Evolutionary conservation across 1,284 basidiomycete species (phyloP).

Genomic region (Ganoderma multipileum): DNA sequence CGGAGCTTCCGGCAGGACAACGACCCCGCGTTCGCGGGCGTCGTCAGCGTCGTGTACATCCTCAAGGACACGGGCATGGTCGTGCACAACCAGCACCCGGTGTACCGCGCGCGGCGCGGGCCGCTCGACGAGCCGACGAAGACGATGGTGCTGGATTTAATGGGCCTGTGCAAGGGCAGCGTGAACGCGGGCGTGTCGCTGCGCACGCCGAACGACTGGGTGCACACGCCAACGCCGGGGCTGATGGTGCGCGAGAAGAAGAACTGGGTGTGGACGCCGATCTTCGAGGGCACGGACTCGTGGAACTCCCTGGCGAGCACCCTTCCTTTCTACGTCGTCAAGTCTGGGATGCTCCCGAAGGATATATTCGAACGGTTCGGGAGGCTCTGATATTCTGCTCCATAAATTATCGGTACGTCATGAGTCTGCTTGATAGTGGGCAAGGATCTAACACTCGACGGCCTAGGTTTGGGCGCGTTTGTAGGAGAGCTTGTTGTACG

Average conservation of each 20-base stretch:
- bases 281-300: not conserved
- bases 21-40: conserved; percentile 6
- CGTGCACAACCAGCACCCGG: conserved; percentile 13
- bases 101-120: conserved; percentile 3
- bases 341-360: conserved; percentile 1
- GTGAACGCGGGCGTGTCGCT: conserved; percentile 2
- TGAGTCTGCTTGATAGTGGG: not conserved
- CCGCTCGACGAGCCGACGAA: conserved; percentile 1
- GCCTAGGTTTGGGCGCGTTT: not conserved
- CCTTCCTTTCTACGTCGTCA: not conserved
- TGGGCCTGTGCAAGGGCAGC: conserved; percentile 3
- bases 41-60: conserved; percentile 11
- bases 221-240: conserved; percentile 5
- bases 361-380: conserved; percentile 1
- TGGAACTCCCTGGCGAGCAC: not conserved
- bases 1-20: not conserved
- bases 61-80: conserved; percentile 13
- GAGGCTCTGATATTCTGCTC: not conserved
- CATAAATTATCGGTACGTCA: not conserved
- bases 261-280: conserved; percentile 6
- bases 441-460: not conserved
- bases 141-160: conserved; percentile 2
- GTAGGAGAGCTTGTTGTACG: conserved; percentile 1
- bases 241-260: conserved; percentile 6
- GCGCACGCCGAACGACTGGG: not conserved